phyloP scores from a whole-genome alignment of 75 land plant species.

The Cunninghamia lanceolata region DNA sequence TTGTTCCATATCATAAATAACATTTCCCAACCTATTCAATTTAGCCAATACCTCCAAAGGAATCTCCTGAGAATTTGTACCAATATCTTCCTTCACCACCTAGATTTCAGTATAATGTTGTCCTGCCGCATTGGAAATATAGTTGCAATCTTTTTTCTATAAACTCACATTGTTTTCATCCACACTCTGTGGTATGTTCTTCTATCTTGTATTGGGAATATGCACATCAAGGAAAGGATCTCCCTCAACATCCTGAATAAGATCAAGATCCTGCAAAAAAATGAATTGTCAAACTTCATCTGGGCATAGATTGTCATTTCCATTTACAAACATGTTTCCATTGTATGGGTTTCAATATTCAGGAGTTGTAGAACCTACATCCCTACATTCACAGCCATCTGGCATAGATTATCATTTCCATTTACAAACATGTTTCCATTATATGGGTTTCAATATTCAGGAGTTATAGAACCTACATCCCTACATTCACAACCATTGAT shows the following conservation, averaged over 20 bases:
- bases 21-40: constrained; percentile 19
- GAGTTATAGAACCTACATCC: not conserved
- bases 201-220: not conserved
- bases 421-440: too few species aligned
- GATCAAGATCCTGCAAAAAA: constrained; percentile 9
- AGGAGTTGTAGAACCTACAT: not conserved
- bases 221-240: not conserved
- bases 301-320: not conserved
- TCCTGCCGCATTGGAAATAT: not conserved
- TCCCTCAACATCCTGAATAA: not conserved
- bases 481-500: not conserved
- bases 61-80: not conserved
- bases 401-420: too few species aligned
- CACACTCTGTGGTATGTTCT: not conserved
- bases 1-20: constrained; percentile 69
- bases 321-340: not conserved
- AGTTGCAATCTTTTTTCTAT: not conserved
- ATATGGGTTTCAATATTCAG: not conserved
- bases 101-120: not conserved
- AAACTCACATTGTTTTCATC: not conserved
- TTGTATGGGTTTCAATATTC: not conserved
- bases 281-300: not conserved
- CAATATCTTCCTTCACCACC: not conserved
- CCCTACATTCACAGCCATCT: not conserved
- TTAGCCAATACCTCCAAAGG: not conserved